Conservation (phyloP, 1,139 yeast species). For the Pichia sp. region DNA sequence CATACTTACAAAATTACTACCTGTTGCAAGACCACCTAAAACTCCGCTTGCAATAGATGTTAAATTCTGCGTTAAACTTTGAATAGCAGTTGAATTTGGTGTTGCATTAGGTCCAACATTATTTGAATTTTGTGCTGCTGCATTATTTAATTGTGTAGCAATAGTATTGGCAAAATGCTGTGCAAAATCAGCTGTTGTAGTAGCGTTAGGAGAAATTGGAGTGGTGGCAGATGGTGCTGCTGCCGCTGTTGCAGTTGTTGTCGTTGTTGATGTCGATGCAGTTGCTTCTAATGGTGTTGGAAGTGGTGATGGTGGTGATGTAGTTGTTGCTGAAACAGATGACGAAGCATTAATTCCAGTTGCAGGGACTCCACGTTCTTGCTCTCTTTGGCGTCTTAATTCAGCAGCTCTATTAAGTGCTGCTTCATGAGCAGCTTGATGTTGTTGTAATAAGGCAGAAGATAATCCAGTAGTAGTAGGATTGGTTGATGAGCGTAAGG, state of each 20-base stretch:
- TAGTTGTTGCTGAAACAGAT: background rate
- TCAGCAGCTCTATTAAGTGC: slow-evolving; percentile 10
- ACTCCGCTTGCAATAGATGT: slow-evolving; percentile 5
- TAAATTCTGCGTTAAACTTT: slow-evolving; percentile 4
- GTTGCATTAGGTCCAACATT: slow-evolving; percentile 4
- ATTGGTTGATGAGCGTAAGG: background rate
- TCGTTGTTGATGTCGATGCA: background rate
- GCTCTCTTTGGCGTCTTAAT: slow-evolving; percentile 8
- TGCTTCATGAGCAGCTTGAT: slow-evolving; percentile 1
- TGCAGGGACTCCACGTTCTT: background rate
- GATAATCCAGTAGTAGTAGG: background rate
- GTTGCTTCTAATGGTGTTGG: background rate
- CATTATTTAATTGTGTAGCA: slow-evolving; percentile 9
- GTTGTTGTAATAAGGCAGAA: slow-evolving; percentile 2
- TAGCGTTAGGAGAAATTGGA: background rate
- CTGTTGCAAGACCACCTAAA: slow-evolving; percentile 7
- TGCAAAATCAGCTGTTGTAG: slow-evolving; percentile 6
- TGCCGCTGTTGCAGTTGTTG: background rate
- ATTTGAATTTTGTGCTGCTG: slow-evolving; percentile 1
- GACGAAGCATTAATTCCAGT: too few relatives aligned
- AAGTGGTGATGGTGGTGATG: background rate
- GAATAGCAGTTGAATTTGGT: slow-evolving; percentile 1
- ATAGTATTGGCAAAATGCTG: slow-evolving; percentile 6
- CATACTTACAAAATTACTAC: slow-evolving; percentile 1
- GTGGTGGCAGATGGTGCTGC: background rate